Conservation (phyloP, 1,284 basidiomycete genomes). For the Malassezia nana region DNA sequence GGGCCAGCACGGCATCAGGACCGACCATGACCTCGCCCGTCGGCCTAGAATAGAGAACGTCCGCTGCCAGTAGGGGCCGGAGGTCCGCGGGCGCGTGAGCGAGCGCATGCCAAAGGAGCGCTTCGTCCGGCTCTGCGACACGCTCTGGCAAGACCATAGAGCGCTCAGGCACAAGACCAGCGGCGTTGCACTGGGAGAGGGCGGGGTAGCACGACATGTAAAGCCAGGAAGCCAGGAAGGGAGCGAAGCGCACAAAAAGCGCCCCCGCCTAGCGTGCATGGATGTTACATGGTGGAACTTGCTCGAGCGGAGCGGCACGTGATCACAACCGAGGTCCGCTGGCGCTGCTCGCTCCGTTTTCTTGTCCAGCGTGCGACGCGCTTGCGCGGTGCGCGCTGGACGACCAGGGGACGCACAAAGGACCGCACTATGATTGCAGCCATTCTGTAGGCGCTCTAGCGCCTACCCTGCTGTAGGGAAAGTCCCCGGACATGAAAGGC, state of each 20-base stretch:
- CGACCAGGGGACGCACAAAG: conserved; percentile 18
- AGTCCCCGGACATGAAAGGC: conserved; percentile 17
- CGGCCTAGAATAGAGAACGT: conserved; percentile 39
- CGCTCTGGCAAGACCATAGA: conserved; percentile 44
- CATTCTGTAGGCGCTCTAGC: neutral
- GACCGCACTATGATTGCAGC: conserved; percentile 18
- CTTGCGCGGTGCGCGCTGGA: neutral
- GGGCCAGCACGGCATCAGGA: conserved; percentile 20
- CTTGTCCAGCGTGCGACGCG: neutral
- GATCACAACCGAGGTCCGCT: neutral
- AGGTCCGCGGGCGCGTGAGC: conserved; percentile 24
- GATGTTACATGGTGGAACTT: conserved; percentile 2
- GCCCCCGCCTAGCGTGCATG: neutral
- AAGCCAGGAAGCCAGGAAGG: neutral
- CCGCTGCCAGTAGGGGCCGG: conserved; percentile 30
- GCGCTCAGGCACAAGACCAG: conserved; percentile 43
- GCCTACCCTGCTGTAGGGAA: conserved; percentile 19
- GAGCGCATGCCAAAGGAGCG: conserved; percentile 27
- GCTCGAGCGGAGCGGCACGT: too few species aligned
- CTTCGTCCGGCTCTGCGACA: conserved; percentile 29
- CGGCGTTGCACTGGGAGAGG: conserved; percentile 42
- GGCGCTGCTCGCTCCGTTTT: neutral
- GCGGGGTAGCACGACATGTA: neutral
- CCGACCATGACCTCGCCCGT: conserved; percentile 40
- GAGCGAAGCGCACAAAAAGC: neutral